A percentile compares a stretch with the other conserved stretches of the same genome.
phyloP scores from a whole-genome alignment of 2,329 filamentous ascomycete species.

The Thelonectria blattea region DNA sequence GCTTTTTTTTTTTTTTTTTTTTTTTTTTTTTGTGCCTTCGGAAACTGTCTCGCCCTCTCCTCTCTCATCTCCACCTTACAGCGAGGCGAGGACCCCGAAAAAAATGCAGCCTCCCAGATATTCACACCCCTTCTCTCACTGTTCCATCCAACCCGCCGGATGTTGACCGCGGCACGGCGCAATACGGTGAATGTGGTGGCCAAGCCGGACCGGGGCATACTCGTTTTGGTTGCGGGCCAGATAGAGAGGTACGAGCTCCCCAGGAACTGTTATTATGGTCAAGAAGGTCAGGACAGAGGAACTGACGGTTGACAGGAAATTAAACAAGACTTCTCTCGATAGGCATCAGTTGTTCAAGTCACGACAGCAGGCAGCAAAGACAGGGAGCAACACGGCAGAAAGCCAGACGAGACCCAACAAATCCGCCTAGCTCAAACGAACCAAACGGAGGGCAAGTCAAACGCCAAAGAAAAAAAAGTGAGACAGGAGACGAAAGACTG shows the following conservation, averaged over 20 bases:
- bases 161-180: constrained; percentile 6
- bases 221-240: neutral
- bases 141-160: constrained; percentile 10
- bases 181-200: neutral
- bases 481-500: neutral
- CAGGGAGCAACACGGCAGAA: neutral
- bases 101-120: constrained; percentile 3
- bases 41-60: neutral
- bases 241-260: neutral
- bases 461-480: neutral
- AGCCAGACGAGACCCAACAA: neutral
- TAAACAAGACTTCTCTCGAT: too few species aligned
- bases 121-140: constrained; percentile 1
- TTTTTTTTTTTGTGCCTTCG: constrained; percentile 5
- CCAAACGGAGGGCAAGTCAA: constrained; percentile 7
- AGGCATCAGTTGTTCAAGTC: too few species aligned
- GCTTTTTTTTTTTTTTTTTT: neutral
- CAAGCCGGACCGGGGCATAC: constrained; percentile 1
- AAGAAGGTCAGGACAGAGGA: neutral
- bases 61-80: constrained; percentile 2
- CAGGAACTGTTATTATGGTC: neutral
- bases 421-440: constrained; percentile 1
- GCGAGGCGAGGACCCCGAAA: neutral
- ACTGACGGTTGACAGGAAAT: too few species aligned
- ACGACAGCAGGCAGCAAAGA: neutral